Evolutionary conservation across 805 yeast species (phyloP).

Genomic region (Pichia nakasei): DNA sequence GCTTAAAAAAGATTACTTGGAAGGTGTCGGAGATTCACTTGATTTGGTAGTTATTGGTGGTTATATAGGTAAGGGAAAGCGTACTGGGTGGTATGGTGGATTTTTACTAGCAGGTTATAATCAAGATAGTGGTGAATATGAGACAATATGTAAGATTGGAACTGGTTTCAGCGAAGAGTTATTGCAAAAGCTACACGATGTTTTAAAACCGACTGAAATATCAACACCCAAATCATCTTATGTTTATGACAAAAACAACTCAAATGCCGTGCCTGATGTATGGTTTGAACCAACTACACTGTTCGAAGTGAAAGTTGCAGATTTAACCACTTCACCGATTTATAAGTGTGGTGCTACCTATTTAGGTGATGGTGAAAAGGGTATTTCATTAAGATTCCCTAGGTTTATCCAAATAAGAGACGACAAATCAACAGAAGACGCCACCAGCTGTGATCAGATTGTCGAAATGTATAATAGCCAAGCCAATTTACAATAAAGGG

Average conservation of each 20-base stretch:
- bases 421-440: slow-evolving; percentile 80
- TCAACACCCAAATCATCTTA: slow-evolving; percentile 55
- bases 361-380: slow-evolving; percentile 49
- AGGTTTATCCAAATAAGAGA: slow-evolving; percentile 76
- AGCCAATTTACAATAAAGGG: slow-evolving; percentile 26
- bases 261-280: slow-evolving; percentile 78
- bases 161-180: slow-evolving; percentile 92
- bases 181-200: slow-evolving; percentile 49
- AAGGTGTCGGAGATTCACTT: slow-evolving; percentile 92
- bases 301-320: slow-evolving; percentile 89
- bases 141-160: slow-evolving; percentile 94
- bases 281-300: slow-evolving; percentile 87
- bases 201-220: slow-evolving; percentile 54
- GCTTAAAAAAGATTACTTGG: slow-evolving; percentile 86
- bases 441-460: slow-evolving; percentile 77
- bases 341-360: slow-evolving; percentile 78
- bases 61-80: slow-evolving; percentile 84
- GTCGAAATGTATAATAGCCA: slow-evolving; percentile 79
- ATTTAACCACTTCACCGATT: slow-evolving; percentile 78
- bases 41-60: slow-evolving; percentile 94
- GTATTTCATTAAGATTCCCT: slow-evolving; percentile 84
- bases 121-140: slow-evolving; percentile 84
- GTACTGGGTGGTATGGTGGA: slow-evolving; percentile 95
- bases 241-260: slow-evolving; percentile 48
- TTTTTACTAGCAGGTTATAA: slow-evolving; percentile 86